A percentile compares a stretch with the other conserved stretches of the same genome.
phyloP scores from a whole-genome alignment of 2,329 filamentous ascomycete species.

The Fusarium redolens region DNA sequence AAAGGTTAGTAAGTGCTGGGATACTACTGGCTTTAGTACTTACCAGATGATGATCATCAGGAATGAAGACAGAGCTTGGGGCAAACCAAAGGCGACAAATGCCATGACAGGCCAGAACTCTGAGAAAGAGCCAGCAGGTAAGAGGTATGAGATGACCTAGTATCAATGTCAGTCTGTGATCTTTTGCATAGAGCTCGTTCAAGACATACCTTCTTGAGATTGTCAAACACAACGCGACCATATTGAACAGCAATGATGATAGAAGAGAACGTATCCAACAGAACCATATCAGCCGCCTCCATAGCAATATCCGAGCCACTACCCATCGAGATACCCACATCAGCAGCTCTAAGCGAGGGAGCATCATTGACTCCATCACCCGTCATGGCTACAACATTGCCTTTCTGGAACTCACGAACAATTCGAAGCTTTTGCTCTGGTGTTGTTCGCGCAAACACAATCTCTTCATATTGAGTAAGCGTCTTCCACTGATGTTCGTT shows the following conservation, averaged over 20 bases:
- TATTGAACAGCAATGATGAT: conserved; percentile 79
- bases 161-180: rapidly evolving
- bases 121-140: conserved; percentile 78
- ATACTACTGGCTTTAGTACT: neutral
- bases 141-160: conserved; percentile 64
- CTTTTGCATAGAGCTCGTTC: rapidly evolving
- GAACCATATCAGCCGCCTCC: conserved; percentile 83
- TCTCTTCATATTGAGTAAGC: conserved; percentile 73
- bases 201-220: conserved; percentile 71
- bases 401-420: conserved; percentile 77
- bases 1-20: neutral
- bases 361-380: conserved; percentile 91
- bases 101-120: conserved; percentile 83
- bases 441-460: conserved; percentile 80
- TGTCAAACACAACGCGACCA: conserved; percentile 82
- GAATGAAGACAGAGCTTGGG: conserved; percentile 78
- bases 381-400: conserved; percentile 82
- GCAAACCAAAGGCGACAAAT: conserved; percentile 77
- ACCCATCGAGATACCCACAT: conserved; percentile 85
- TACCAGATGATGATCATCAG: conserved; percentile 76
- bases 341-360: conserved; percentile 81
- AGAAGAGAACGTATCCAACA: conserved; percentile 79
- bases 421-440: conserved; percentile 84
- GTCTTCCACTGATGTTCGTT: conserved; percentile 76
- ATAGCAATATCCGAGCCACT: conserved; percentile 86